Evolutionary conservation across 768 basidiomycete species (phyloP), one percentile per base, ranked within the genome.

Genomic region (Suillus hirtellus): DNA sequence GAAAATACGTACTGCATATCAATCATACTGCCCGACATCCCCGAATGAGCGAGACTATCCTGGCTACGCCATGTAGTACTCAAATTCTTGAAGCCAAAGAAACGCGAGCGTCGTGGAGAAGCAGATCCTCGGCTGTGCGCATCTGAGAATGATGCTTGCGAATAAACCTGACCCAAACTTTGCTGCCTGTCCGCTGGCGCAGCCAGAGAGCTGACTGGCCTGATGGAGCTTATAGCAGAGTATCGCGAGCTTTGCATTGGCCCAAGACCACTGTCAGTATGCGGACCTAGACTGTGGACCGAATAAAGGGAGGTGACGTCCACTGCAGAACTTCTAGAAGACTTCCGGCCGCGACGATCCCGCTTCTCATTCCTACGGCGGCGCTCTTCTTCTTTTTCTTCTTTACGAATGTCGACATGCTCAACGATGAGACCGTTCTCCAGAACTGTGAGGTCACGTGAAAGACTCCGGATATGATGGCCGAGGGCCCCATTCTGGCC

Each of bases 361-460:
- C 88, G 85, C 69, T 79, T 85, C 68, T 89, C 92, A 65, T 92
- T 89, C 68, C 81, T 87, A 64, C 84, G 85, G 63, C 82, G 80
- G 34, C 90, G 86, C 50, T 91, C 89, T 43, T 87, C 89, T 66
- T 92, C 91, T 63, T 79, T 84, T 73, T 92, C 92, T 74, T 93
- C 92, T 66, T 81, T 88, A 38, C 88, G 85, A 21, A 95, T 85
- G 73, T 95, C 86, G 43, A 95, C 89, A 64, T 92, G 90, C 69
- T 96, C 94, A 9, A 95, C 89, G 60, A 94, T 91, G 82, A 95
- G 87, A 3, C 93, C 93, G 66, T 92, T 95, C 74, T 94, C 90
- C 24, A 96, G 83, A 11, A 95, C 78, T 0, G 92, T 92, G 15
- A 92, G 82, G 61, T 94, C 90, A 40, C 90, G 84, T 46, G 87